Conservation (phyloP, 2,329 filamentous ascomycete genomes). For the Xylariaceae sp. region DNA sequence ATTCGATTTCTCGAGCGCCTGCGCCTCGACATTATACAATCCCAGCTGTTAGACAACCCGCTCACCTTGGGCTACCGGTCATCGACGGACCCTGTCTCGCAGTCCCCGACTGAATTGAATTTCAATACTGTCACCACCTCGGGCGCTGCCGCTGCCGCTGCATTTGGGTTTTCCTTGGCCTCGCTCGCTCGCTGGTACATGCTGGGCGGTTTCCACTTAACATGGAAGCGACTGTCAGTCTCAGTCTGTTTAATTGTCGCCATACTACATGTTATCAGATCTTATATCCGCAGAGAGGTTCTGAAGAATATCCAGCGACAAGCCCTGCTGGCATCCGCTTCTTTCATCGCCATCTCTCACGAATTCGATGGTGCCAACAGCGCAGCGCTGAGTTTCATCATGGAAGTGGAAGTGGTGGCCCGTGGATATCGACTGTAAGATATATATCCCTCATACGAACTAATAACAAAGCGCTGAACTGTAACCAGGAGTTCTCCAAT, state of each 20-base stretch:
- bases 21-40: constrained; percentile 32
- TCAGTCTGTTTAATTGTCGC: constrained; percentile 21
- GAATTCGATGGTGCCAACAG: constrained; percentile 32
- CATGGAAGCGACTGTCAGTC: constrained; percentile 26
- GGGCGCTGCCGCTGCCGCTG: constrained; percentile 28
- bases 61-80: constrained; percentile 27
- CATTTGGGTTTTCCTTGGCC: constrained; percentile 28
- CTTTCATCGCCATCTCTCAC: constrained; percentile 29
- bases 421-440: constrained; percentile 33
- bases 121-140: constrained; percentile 29
- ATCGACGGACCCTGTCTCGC: constrained; percentile 19
- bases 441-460: background rate
- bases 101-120: constrained; percentile 19
- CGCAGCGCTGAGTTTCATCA: constrained; percentile 33
- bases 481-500: constrained; percentile 69
- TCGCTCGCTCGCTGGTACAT: constrained; percentile 29
- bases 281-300: constrained; percentile 30
- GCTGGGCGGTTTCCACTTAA: constrained; percentile 25
- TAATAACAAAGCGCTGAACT: constrained; percentile 12
- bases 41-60: constrained; percentile 31
- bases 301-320: constrained; percentile 31
- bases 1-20: constrained; percentile 32
- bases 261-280: constrained; percentile 22
- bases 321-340: constrained; percentile 26
- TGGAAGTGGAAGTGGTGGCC: constrained; percentile 33